These are phyloP conservation scores for Aspergillus baeticus DNA, from an alignment of 495 filamentous ascomycete species.

Conservation along the genomic window DNA sequence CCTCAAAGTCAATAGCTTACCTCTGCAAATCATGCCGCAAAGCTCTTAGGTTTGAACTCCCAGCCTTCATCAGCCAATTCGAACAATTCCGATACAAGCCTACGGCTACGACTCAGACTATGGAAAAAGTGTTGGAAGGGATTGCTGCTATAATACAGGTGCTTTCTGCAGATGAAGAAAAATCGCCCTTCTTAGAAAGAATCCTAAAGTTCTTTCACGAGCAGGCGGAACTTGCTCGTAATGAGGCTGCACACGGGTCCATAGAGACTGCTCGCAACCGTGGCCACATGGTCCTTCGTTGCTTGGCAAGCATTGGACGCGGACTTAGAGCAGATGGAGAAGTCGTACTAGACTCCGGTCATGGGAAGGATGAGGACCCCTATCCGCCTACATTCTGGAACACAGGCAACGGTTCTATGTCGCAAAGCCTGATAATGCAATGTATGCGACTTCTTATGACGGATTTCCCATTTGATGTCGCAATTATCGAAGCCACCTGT, in stretches of 20 bases:
- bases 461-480: slow-evolving; percentile 59
- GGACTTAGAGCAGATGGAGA: slow-evolving; percentile 76
- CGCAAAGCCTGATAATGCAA: slow-evolving; percentile 60
- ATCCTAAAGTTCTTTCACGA: slow-evolving; percentile 62
- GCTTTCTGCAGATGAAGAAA: slow-evolving; percentile 60
- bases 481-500: slow-evolving; percentile 75
- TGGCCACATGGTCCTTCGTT: slow-evolving; percentile 66
- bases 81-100: slow-evolving; percentile 58
- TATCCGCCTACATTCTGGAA: slow-evolving; percentile 59
- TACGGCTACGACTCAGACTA: slow-evolving; percentile 65
- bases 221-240: slow-evolving; percentile 35
- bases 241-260: slow-evolving; percentile 33
- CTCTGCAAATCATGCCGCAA: slow-evolving; percentile 79
- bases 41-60: slow-evolving; percentile 67
- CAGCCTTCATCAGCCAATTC: slow-evolving; percentile 76
- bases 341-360: slow-evolving; percentile 63
- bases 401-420: slow-evolving; percentile 46
- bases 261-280: slow-evolving; percentile 50
- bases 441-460: slow-evolving; percentile 47
- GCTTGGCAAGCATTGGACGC: slow-evolving; percentile 73
- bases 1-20: slow-evolving; percentile 77
- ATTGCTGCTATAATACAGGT: slow-evolving; percentile 86
- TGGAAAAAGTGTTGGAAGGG: slow-evolving; percentile 78
- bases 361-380: slow-evolving; percentile 33
- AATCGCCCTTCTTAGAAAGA: slow-evolving; percentile 58